Evolutionary conservation across 2,329 filamentous ascomycete species (phyloP), one percentile per base, ranked within the genome.

Genomic region (Parastagonospora nodorum): DNA sequence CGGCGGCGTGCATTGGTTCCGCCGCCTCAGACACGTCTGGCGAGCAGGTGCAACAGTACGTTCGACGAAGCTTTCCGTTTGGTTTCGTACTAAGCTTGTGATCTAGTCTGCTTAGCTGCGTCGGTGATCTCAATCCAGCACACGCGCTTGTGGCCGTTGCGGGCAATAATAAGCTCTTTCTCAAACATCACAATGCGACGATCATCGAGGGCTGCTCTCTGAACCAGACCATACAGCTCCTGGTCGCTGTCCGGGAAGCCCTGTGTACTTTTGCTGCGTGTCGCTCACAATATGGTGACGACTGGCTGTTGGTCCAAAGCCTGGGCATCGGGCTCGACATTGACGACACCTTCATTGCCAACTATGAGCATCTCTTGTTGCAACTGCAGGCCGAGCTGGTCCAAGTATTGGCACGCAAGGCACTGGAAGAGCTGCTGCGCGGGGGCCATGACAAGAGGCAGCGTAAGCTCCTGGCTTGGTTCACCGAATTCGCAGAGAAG

Each of bases 361-460:
- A 78, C 57, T 73, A 78, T 48, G 68, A 75, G 55, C 74, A 78
- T 53, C 50, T 78, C 31, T 66, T 79, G 42, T 55, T 75, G 48
- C 68, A 70, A 46, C 63, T 78, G 14, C 68, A 68, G 42, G 42
- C 69, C n/a, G 63, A 69, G 50, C 63, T 78, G 15, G 54, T 74
- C 15, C 48, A 64, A n/a, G 58, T 59, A 8, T 42, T 73, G 37
- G 51, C 56, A 35, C 66, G 64, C 44, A 71, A 69, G 47, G 64
- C 59, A 4, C 49, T 70, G 9, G 66, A 68, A 38, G 60, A 65
- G 46, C 51, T 69, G 36, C 55, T 67, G n/a, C 59, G 58, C 8
- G 63, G 61, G 11, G 60, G 55, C 27, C 60, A 67, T 38, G 58
- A 69, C 65, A 72, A 72, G 55, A 67, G 55, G 48, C 68, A 72